Base-by-base conservation (phyloP, 495 filamentous ascomycete genomes). In the Paragyromitra xinjiangensis region DNA sequence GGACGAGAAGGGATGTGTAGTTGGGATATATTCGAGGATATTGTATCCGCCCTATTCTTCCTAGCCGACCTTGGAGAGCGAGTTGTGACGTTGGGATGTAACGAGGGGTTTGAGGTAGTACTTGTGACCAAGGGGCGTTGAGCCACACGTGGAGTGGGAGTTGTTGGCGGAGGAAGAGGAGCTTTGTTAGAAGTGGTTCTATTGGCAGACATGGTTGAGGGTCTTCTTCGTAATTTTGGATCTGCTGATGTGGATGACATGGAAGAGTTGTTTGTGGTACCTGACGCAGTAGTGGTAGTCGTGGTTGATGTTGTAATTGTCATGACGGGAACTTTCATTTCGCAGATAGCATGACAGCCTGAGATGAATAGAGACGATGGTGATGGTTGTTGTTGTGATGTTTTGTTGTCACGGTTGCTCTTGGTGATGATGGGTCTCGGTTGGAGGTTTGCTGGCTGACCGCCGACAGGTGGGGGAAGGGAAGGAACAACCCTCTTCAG, bases 301-400 rank as follows among this genome's bases (percentile, higher is more conserved):
- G 63, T 69, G 14, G 67, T 62, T 37, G 76, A 74, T 67, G 77
- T 40, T 56, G 78, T 81, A 22, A 74, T 65, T 22, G 78, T 79
- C 69, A 81, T 75, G 45, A 79, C 70, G 19, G 78, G 78, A 64
- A 81, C 64, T 75, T 81, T 81, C 78, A 81, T 81, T 69, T 44
- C 71, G 64, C 44, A 61, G 62, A 66, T 66, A 69, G 69, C 74
- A 73, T 73, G 73, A 56, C 73, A 65, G 69, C 69, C 62, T 34
- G 74, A 61, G 68, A 63, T 51, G 66, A 11, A 44, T 44, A 39
- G 56, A 40, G 50, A 40, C 29, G 48, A 40, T 55, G 26, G 50
- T 24, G 50, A 14, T 69, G 48, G 40, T 44, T 37, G 45, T 12
- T 64, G 62, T 34, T 29, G 29, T 68, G 42, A 39, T 48, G 50